Evolutionary conservation across 2,329 filamentous ascomycete species (phyloP), one percentile per base, ranked within the genome.

Genomic region (Chaetomiaceae sp.): DNA sequence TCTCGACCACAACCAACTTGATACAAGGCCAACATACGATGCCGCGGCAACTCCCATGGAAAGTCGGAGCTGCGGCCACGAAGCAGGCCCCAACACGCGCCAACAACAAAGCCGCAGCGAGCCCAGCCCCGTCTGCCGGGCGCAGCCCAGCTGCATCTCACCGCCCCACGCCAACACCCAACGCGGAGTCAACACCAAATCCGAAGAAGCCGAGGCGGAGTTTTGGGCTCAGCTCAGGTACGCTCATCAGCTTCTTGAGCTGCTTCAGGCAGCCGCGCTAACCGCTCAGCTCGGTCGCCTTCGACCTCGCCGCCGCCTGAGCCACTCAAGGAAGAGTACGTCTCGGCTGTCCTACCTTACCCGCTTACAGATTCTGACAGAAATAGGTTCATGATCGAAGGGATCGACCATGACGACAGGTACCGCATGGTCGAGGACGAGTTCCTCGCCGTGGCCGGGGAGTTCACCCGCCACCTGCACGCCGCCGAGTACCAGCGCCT

Each of bases 361-460:
- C 9, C 22, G 17, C 25, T 12, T 12, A 7, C 22, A n/a, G 7
- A 11, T 7, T 2, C 8, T 11, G 1, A 7, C 19, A n/a, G 11
- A 19, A 39, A 25, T 19, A 84, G 81, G 27, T 76, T 76, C 65
- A 91, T 92, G 86, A 72, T 75, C 2, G 75, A 82, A 43, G 84
- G 83, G 3, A 68, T 79, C n/a, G 73, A 79, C 4, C 69, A 77
- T n/a, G 89, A 94, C 66, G 87, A 91, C 65, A 72, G 71, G 51
- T 92, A 82, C 68, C 84, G 88, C 63, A 91, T 92, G 86, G 89
- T 94, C 0, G 89, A 92, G 68, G 89, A 94, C 62, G 88, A 92
- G 61, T 82, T 94, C 58, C 71, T 86, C 19, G 72, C 78, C 15
- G 80, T 83, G 0, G 88, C 88, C 0, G 80, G 82, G 48, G 72